Base-by-base conservation (phyloP, 805 yeast genomes). In the Wickerhamiella dianesei region DNA sequence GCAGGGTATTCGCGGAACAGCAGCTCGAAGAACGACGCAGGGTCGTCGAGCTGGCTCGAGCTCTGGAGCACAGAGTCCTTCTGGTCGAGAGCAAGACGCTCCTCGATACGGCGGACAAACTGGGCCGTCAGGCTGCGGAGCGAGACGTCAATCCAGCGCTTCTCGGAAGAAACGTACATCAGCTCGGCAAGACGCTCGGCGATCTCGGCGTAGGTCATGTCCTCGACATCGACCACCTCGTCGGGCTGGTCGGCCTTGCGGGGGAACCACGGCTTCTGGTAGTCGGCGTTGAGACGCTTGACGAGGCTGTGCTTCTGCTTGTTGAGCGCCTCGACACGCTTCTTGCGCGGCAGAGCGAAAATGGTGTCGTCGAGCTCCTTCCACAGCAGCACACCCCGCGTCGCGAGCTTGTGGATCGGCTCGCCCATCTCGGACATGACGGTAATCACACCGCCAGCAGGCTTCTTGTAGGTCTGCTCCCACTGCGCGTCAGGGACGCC, bases 351-450 rank as follows among this genome's bases (percentile, higher is more conserved):
- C 65, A 87, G 74, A 58, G 77, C 75, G 74, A 92, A 89, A 57
- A 92, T 77, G 42, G 95, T 85, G 56, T 85, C 89, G 67, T 92
- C 99, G 70, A 92, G 73, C 70, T 92, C 97, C 65, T 86, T 84
- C 98, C 99, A 92, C 64, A 92, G 79, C 67, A 84, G 64, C 50
- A 92, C 97, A 74, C 96, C 96, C 65, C 98, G 81, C 49, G 99
- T 92, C 25, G 98, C 97, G 56, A 92, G 76, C 73, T 92, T 92
- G 70, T 92, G 99, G 62, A 92, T 92, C 61, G 98, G 98, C 72
- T 92, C 98, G 64, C 99, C 98, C 98, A 92, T 92, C 73, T 92
- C 99, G 16, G 97, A 89, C 64, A 84, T 75, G 52, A 92, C 98
- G 47, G 98, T 89, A 57, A 92, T 72, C 55, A 92, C 78, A 68